These are phyloP conservation scores for Dactylellina parvicollis DNA, from an alignment of 2,329 filamentous ascomycete genomes.

Conservation along the genomic window DNA sequence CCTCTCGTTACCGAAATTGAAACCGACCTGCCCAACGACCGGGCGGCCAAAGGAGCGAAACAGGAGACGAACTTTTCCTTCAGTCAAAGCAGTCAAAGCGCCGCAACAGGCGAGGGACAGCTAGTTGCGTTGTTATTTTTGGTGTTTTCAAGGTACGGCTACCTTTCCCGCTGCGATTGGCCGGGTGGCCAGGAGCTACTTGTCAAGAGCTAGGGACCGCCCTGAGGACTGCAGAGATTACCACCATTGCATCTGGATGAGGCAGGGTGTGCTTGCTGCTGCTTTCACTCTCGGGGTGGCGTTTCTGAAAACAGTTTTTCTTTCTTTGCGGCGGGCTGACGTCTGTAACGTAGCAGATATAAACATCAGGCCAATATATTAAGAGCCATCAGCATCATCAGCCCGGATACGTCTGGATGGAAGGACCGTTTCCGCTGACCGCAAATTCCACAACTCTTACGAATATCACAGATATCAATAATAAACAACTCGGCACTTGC, in stretches of 20 bases:
- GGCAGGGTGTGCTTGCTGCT: neutral
- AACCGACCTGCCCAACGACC: conserved; percentile 20
- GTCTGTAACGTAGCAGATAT: conserved; percentile 32
- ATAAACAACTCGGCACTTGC: too few species aligned
- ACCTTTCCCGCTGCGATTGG: conserved; percentile 24
- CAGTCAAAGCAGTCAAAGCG: neutral
- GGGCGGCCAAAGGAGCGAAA: conserved; percentile 4
- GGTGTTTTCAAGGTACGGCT: conserved; percentile 43
- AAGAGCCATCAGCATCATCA: neutral
- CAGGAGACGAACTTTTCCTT: neutral
- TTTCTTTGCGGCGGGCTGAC: neutral
- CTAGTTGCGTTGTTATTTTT: conserved; percentile 46
- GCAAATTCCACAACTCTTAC: too few species aligned
- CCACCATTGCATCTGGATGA: conserved; percentile 6
- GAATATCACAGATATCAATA: too few species aligned
- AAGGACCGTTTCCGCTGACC: too few species aligned
- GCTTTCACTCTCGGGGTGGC: neutral
- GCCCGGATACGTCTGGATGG: conserved; percentile 26
- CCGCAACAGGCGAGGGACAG: neutral
- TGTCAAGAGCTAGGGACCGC: neutral
- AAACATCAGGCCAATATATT: neutral
- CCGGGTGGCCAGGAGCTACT: neutral
- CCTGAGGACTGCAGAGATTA: neutral
- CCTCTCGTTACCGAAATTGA: conserved; percentile 45
- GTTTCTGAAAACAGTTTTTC: neutral